These are phyloP conservation scores for Russula brevipes DNA, from an alignment of 768 basidiomycete species.

Conservation along the genomic window DNA sequence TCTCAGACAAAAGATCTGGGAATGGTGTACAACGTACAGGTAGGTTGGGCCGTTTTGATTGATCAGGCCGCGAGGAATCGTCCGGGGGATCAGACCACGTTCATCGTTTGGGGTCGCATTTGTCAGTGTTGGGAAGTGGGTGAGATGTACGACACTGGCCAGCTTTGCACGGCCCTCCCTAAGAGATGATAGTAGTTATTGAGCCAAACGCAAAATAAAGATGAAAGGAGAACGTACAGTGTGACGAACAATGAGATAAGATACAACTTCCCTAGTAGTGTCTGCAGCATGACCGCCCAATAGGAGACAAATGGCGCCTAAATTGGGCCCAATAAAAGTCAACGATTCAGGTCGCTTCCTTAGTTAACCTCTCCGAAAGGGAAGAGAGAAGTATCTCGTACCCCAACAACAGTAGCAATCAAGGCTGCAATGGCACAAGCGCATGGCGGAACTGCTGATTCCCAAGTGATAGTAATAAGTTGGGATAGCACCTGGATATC, in stretches of 20 bases:
- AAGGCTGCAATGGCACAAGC: slow-evolving; percentile 28
- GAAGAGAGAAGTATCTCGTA: background rate
- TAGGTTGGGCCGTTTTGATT: background rate
- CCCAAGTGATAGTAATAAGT: slow-evolving; percentile 28
- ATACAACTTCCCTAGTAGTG: slow-evolving; percentile 31
- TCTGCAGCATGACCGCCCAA: slow-evolving; percentile 30
- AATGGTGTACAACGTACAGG: background rate
- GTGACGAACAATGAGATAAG: slow-evolving; percentile 31
- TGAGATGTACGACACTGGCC: background rate
- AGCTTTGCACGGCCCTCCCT: slow-evolving; percentile 17
- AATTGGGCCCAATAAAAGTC: background rate
- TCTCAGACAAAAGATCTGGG: background rate
- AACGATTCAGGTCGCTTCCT: background rate
- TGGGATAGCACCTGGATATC: slow-evolving; percentile 11
- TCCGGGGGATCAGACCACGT: background rate
- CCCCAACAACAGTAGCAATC: slow-evolving; percentile 20
- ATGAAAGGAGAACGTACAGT: slow-evolving; percentile 23
- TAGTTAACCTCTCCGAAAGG: background rate
- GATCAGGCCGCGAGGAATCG: background rate
- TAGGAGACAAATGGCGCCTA: slow-evolving; percentile 23
- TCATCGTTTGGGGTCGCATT: background rate
- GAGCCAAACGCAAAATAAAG: background rate
- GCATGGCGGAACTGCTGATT: slow-evolving; percentile 30
- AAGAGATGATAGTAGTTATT: background rate
- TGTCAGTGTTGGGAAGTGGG: slow-evolving; percentile 14